Evolutionary conservation across 176 grass and related monocot species (phyloP), one percentile per base, ranked within the genome.

Genomic region (Oryza brachyantha): DNA sequence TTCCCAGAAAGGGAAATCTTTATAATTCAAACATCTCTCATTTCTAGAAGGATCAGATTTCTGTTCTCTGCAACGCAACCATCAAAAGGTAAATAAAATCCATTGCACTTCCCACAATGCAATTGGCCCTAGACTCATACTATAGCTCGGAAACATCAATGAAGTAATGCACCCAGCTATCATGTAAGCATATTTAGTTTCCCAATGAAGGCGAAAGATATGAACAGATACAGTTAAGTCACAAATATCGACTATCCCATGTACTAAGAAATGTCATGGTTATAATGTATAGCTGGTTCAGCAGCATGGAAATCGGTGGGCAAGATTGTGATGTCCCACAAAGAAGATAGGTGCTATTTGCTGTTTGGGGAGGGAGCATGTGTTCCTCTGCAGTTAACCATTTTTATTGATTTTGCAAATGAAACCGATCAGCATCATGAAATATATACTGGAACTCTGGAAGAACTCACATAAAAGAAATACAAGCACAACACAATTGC

Each of bases 1-100:
- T 79, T 76, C 69, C 67, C 68, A 70, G 36, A 87, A 76, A 84
- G 76, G 39, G 31, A 52, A 28, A 62, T 61, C 29, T 77, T 78
- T 79, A 66, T 52, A 55, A 58, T 72, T 86, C 60, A 84, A 81
- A 61, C 13, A 50, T 74, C 32, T 77, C 64, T 72, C 74, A 85
- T 14, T 75, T 31, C 45, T 81, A 31, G 34, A 54, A 84, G 59
- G 74, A 66, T 40, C 37, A 61, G 41, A 59, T 61, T 84, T 84
- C 29, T 78, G n/a, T n/a, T 72, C 12, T 25, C 81, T 84, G 71
- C 84, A 91, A 64, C 36, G 8, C 5, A 72, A 41, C 11, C 34
- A 64, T 61, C 11, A 66, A 42, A 76, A 11, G 42, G 41, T 54
- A 81, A 59, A 39, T 68, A 39, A 13, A 62, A 45, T 32, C 40